Evolutionary conservation across 495 filamentous ascomycete species (phyloP).

Genomic region (Tuber microsphaerosporum): DNA sequence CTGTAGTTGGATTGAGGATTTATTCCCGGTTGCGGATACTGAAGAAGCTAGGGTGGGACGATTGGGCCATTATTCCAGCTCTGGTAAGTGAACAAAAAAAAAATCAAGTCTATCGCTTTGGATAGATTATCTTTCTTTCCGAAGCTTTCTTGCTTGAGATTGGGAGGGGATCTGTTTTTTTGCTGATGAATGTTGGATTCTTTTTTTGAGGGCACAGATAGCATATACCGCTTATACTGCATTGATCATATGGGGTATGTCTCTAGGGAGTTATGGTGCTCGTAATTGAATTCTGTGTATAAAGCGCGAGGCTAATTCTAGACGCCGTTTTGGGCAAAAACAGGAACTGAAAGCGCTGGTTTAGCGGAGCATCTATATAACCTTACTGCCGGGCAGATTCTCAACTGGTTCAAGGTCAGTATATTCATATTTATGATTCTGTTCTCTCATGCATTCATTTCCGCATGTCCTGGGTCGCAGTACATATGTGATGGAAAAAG

Average conservation of each 20-base stretch:
- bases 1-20: neutral
- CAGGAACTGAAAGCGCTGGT: neutral
- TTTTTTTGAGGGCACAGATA: neutral
- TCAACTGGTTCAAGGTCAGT: constrained; percentile 1
- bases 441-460: neutral
- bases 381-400: neutral
- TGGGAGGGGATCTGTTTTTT: neutral
- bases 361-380: neutral
- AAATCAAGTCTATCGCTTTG: neutral
- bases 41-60: neutral
- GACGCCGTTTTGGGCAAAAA: neutral
- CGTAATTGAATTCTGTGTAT: neutral
- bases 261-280: neutral
- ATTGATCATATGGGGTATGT: constrained; percentile 1
- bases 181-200: neutral
- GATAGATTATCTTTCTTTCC: neutral
- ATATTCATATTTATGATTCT: neutral
- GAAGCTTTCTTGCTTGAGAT: neutral
- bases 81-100: neutral
- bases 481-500: neutral
- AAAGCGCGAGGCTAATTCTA: neutral
- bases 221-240: neutral
- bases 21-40: neutral
- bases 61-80: constrained; percentile 1
- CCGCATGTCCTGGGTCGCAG: neutral